Evolutionary conservation across 202 grass and related monocot species (phyloP).

Genomic region (Miscanthus sacchariflorus): DNA sequence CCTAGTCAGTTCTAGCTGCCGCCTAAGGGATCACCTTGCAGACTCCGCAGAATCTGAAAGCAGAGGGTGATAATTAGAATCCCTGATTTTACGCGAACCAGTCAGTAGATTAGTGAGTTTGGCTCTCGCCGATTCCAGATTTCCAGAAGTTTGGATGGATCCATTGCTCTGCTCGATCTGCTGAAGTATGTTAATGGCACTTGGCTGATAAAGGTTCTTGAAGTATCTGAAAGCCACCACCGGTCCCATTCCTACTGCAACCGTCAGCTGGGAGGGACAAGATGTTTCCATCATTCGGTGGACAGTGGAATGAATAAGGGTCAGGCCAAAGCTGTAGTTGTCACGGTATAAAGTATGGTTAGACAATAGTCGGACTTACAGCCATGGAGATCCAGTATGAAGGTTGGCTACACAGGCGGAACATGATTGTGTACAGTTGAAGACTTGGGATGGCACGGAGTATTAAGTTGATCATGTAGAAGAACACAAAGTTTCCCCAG

Average conservation of each 20-base stretch:
- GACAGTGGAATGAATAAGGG: not conserved
- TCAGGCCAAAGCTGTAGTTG: constrained; percentile 12
- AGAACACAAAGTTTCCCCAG: constrained; percentile 87
- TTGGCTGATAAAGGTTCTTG: constrained; percentile 57
- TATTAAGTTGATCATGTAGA: constrained; percentile 84
- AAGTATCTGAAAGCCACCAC: constrained; percentile 72
- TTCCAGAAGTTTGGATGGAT: constrained; percentile 29
- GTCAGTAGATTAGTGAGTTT: constrained; percentile 51
- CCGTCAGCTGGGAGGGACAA: constrained; percentile 57
- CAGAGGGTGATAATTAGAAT: constrained; percentile 60
- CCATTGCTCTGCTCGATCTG: constrained; percentile 61
- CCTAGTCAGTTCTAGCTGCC: not conserved
- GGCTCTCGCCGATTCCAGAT: constrained; percentile 49
- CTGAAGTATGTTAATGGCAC: constrained; percentile 69
- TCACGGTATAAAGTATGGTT: not conserved
- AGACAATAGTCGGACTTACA: constrained; percentile 62
- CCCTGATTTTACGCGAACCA: constrained; percentile 32
- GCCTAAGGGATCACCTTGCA: not conserved
- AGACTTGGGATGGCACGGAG: constrained; percentile 63
- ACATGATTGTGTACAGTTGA: constrained; percentile 87
- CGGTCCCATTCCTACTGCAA: constrained; percentile 55
- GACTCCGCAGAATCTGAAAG: constrained; percentile 53
- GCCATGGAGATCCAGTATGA: constrained; percentile 87
- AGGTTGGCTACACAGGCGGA: constrained; percentile 70
- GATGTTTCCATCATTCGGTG: constrained; percentile 9